Conservation (phyloP, 768 basidiomycete species). For the Porpolomopsis calyptriformis region DNA sequence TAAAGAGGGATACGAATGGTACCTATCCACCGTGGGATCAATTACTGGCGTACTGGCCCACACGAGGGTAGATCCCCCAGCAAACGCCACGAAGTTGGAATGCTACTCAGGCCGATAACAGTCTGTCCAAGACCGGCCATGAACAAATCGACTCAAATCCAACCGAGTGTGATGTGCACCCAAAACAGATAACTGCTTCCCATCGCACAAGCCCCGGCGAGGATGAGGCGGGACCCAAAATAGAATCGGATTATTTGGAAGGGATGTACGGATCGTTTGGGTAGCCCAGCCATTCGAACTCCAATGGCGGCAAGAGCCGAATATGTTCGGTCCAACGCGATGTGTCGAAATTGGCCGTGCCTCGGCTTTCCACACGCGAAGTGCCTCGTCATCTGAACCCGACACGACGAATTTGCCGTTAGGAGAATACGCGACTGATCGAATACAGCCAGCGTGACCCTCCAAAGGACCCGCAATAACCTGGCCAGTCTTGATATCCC, state of each 20-base stretch:
- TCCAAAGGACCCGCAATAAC: background rate
- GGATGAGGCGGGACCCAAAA: background rate
- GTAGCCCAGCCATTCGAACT: background rate
- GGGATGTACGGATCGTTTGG: background rate
- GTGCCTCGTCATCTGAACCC: slow-evolving; percentile 9
- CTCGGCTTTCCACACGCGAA: slow-evolving; percentile 17
- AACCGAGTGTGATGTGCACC: background rate
- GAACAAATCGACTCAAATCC: background rate
- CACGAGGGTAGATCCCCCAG: no score
- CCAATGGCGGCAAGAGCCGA: background rate
- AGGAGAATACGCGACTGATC: slow-evolving; percentile 18
- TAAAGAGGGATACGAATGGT: no score
- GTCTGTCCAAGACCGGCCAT: background rate
- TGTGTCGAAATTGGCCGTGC: no score
- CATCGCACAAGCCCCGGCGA: background rate
- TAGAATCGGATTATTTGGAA: background rate
- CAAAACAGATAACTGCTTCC: background rate
- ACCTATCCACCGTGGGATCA: no score
- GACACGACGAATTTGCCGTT: slow-evolving; percentile 17
- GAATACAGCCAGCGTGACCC: slow-evolving; percentile 8
- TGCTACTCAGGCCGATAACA: no score
- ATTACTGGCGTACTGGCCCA: no score
- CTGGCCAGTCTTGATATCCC: background rate
- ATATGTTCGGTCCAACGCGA: background rate
- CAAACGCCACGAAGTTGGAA: no score